These are phyloP conservation scores for Takakia lepidozioides DNA, from an alignment of 225 moss, liverwort and hornwort species.

Conservation along the genomic window DNA sequence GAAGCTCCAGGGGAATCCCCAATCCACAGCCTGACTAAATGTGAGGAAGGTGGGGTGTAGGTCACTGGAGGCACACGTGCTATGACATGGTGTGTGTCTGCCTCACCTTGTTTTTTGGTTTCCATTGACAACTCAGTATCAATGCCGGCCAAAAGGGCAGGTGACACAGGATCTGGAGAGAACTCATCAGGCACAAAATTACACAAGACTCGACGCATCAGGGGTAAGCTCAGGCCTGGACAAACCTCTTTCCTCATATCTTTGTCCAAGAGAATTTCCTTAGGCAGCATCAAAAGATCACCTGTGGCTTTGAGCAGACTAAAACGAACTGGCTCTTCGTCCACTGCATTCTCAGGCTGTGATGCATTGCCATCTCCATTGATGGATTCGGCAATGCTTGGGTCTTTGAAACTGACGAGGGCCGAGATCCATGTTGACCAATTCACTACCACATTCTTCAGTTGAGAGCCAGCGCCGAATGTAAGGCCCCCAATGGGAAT, in stretches of 20 bases:
- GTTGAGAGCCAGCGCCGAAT: constrained; percentile 81
- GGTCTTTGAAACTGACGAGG: constrained; percentile 60
- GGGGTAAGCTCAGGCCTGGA: constrained; percentile 61
- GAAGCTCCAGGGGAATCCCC: constrained; percentile 40
- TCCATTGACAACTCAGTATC: constrained; percentile 89
- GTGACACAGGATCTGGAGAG: constrained; percentile 80
- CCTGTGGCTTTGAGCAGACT: constrained; percentile 64
- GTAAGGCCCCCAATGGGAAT: constrained; percentile 65
- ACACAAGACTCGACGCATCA: constrained; percentile 67
- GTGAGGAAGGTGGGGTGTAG: constrained; percentile 61
- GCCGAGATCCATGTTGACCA: constrained; percentile 83
- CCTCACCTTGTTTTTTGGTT: constrained; percentile 59
- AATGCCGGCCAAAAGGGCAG: constrained; percentile 81
- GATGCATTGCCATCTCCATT: constrained; percentile 9
- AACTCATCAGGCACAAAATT: constrained; percentile 91
- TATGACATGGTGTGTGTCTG: constrained; percentile 30
- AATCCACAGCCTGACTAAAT: constrained; percentile 68
- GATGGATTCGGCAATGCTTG: constrained; percentile 18
- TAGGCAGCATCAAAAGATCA: constrained; percentile 74
- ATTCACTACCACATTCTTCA: constrained; percentile 88
- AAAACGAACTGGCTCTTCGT: constrained; percentile 24
- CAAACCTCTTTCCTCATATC: constrained; percentile 78
- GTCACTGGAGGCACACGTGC: constrained; percentile 52
- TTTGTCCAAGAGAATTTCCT: constrained; percentile 72
- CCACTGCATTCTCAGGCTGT: constrained; percentile 19